A percentile compares a stretch with the other conserved stretches of the same genome.
phyloP scores from a whole-genome alignment of 345 rosid genomes.

The Eucalyptus sp. region DNA sequence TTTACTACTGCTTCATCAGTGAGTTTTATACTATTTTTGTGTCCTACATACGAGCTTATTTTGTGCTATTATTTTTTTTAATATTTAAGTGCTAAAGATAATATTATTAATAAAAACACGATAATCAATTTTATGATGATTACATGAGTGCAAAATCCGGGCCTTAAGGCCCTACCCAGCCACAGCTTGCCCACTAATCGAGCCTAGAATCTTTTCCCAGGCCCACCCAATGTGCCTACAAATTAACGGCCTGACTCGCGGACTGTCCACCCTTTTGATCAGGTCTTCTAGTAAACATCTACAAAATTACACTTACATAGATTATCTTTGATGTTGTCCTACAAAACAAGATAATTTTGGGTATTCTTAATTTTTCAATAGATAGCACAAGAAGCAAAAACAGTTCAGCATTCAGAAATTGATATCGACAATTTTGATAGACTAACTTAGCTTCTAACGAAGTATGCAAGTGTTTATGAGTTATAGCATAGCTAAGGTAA shows the following conservation, averaged over 20 bases:
- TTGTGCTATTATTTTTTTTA: fast-evolving
- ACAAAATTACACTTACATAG: not conserved
- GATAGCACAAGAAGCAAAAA: not conserved
- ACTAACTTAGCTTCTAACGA: not conserved
- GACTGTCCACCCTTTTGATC: not conserved
- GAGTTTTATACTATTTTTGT: not conserved
- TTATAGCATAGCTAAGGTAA: not conserved
- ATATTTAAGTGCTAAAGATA: not conserved
- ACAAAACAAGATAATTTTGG: not conserved
- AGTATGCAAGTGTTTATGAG: not conserved
- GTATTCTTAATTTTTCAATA: not conserved
- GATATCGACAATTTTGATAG: not conserved
- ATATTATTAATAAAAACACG: not conserved
- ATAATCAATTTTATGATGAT: not conserved
- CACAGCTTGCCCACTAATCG: not conserved
- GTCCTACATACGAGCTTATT: not conserved
- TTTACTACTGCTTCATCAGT: not conserved
- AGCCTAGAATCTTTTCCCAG: not conserved
- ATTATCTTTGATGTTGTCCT: not conserved
- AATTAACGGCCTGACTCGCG: not conserved
- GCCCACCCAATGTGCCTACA: not conserved
- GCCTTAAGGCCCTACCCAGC: not conserved
- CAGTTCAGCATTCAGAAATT: not conserved
- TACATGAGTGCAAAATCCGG: fast-evolving
- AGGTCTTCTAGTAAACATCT: not conserved